Evolutionary conservation across 108 stramenopile genomes (phyloP), one percentile per base, ranked within the genome.

Genomic region (Skeletonema potamos): DNA sequence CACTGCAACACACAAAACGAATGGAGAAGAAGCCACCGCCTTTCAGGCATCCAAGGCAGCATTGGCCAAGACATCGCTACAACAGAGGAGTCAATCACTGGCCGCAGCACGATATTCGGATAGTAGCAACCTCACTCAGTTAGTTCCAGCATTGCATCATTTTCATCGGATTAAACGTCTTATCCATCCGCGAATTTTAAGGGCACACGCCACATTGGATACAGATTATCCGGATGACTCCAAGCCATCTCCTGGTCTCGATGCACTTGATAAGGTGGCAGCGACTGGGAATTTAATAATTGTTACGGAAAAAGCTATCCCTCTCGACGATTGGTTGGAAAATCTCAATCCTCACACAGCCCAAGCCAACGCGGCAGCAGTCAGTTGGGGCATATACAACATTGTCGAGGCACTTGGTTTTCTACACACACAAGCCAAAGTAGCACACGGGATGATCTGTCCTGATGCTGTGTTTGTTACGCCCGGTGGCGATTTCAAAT

Each of bases 341-440:
- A 27, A 34, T 10, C 71, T 81, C 22, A 33, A 80, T 28, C 67
- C 59, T 15, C 34, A 56, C 33, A 28, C 62, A 10, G 1, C 54
- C 6, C 12, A 22, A 5, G 15, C 87, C 76, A 68, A 84, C 65
- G 39, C 79, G 70, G 32, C 87, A 72, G 59, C 79, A 73, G 44
- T 95, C 4, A 86, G 88, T 2, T 95, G 91, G 91, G 94, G 94
- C 18, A 64, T 95, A 41, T 82, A 92, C 65, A 88, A 82, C 66
- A 43, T 96, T 36, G 76, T 96, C 44, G 68, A 89, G 41, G 91
- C 81, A 0, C 63, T 96, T 27, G 72, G 79, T 12, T 96, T 96
- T 65, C 36, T 93, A 20, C 92, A 93, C 72, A 72, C 73, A 8
- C 89, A 89, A 18, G 92, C 92, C 59, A 88, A 92, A 57, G 62